A percentile compares a stretch with the other conserved stretches of the same genome.
phyloP scores from a whole-genome alignment of 257 asterid genomes.

The Fraxinus cuspidata region DNA sequence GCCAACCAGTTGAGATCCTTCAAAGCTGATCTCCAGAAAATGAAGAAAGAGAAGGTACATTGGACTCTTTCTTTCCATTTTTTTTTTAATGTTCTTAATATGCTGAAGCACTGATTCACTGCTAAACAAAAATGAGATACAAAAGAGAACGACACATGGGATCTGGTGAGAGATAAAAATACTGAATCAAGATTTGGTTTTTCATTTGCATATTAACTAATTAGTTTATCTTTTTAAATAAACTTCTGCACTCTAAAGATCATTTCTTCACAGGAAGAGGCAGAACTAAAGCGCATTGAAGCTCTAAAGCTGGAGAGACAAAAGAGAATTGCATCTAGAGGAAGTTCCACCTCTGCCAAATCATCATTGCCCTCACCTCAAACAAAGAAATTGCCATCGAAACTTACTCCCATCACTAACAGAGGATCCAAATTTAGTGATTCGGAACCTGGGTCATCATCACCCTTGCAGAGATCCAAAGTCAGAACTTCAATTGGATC shows the following conservation, averaged over 20 bases:
- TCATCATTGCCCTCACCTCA: slow-evolving; percentile 44
- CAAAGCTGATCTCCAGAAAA: slow-evolving; percentile 84
- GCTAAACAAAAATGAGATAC: background rate
- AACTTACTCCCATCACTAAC: slow-evolving; percentile 59
- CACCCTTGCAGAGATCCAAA: slow-evolving; percentile 93
- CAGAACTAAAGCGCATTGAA: slow-evolving; percentile 68
- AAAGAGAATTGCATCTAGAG: slow-evolving; percentile 81
- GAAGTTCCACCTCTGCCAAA: slow-evolving; percentile 45
- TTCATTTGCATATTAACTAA: background rate
- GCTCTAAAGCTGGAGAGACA: slow-evolving; percentile 78
- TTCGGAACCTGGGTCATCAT: slow-evolving; percentile 81
- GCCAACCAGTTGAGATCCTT: slow-evolving; percentile 88
- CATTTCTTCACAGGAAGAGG: slow-evolving; percentile 66
- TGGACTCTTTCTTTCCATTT: background rate
- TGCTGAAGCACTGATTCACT: background rate
- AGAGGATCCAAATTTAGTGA: slow-evolving; percentile 89
- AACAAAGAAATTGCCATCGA: slow-evolving; percentile 56
- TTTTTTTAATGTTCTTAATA: background rate
- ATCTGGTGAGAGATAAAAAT: background rate
- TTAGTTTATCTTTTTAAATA: slow-evolving; percentile 6
- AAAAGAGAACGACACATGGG: background rate
- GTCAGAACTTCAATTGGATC: slow-evolving; percentile 58
- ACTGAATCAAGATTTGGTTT: background rate
- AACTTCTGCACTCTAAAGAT: slow-evolving; percentile 20
- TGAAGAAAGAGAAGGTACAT: slow-evolving; percentile 88